phyloP scores from a whole-genome alignment of 2,329 filamentous ascomycete genomes.

The Chaetomium globosum region DNA sequence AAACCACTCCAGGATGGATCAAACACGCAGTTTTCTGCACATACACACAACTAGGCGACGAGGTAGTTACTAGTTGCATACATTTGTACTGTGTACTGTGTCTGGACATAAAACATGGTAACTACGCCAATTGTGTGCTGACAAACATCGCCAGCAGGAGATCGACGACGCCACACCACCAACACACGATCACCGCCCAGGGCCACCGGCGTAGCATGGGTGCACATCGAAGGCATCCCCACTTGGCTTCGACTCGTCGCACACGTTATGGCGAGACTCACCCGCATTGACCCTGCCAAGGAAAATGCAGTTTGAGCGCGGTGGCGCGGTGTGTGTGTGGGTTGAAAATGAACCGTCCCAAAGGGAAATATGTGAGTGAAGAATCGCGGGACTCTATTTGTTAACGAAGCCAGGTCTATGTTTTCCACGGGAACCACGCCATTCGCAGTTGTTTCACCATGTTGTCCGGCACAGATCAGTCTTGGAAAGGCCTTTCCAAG shows the following conservation, averaged over 20 bases:
- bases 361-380: neutral
- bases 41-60: neutral
- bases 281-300: conserved; percentile 14
- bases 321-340: neutral
- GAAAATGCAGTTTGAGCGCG: neutral
- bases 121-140: neutral
- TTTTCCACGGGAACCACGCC: neutral
- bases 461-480: neutral
- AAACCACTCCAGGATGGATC: neutral
- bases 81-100: neutral
- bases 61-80: too few relatives aligned
- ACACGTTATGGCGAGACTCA: neutral
- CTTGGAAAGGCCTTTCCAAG: neutral
- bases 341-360: too few relatives aligned
- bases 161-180: neutral
- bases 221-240: neutral
- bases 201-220: neutral
- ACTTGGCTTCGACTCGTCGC: neutral
- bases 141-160: neutral
- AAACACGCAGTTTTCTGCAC: neutral
- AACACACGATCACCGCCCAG: neutral
- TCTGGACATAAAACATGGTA: neutral
- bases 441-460: neutral
- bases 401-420: conserved; percentile 12
- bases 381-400: neutral